Evolutionary conservation across 2,329 filamentous ascomycete genomes (phyloP), one percentile per base, ranked within the genome.

Genomic region (Sodiomyces alkalinus): DNA sequence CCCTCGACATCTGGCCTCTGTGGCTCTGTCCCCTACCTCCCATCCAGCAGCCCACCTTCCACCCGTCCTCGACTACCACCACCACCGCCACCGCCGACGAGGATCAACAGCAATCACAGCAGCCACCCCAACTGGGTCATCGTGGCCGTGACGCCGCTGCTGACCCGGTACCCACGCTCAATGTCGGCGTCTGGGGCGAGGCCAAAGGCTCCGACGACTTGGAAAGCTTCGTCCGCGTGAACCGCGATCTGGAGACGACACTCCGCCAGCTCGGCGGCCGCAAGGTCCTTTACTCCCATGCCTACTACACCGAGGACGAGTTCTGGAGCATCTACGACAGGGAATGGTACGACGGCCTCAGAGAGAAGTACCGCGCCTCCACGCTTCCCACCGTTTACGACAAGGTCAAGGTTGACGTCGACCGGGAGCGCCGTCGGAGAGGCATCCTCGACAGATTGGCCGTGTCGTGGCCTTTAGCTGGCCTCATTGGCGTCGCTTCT

Each of bases 211-310:
- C 56, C 3, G 45, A 42, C 3, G 47, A 55, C 17, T 51, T 58
- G 3, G 45, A 55, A 2, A 49, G 57, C 7, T 68, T 67, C 28
- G 53, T 77, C 7, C 39, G 42, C 1, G 52, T 58, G 27, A 80
- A 80, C 45, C 61, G 70, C 1, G 58, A 56, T 1, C 53, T 81
- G 1, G 76, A 80, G 48, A 50, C 55, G 7, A 68, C 65, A 30
- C 56, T 79, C 0, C 58, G 60, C 7, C 61, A 66, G 16, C 56
- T 75, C 6, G 58, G 64, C 3, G 76, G 76, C 5, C 73, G 70
- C 55, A 80, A 80, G 49, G 78, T 72, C 57, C 51, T 81, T 2
- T 81, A 81, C 36, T 73, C 74, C 1, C 74, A 80, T 32, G 68
- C 71, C 0, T 80, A 74, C 47, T 78, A 78, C 45, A 67, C 61